Evolutionary conservation across 2,329 filamentous ascomycete genomes (phyloP).

Genomic region (Thelonectria olida): DNA sequence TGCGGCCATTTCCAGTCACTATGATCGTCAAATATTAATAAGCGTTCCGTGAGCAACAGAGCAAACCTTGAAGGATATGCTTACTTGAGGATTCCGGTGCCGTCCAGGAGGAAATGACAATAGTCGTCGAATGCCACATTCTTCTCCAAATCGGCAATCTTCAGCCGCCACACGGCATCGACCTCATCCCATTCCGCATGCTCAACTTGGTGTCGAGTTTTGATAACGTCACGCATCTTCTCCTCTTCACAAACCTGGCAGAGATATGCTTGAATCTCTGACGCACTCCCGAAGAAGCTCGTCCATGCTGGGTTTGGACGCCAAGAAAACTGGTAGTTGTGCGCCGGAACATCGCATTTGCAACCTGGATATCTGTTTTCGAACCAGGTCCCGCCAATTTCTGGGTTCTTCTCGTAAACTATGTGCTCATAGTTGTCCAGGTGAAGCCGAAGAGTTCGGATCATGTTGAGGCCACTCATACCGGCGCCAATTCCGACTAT

Average conservation of each 20-base stretch:
- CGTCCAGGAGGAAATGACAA: conserved; percentile 14
- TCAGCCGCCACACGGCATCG: conserved; percentile 2
- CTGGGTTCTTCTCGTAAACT: neutral
- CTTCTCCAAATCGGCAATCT: neutral
- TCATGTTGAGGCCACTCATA: neutral
- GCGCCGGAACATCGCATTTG: conserved; percentile 18
- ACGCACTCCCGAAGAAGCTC: no score
- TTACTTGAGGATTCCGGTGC: conserved; percentile 17
- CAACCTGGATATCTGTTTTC: conserved; percentile 18
- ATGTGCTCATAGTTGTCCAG: neutral
- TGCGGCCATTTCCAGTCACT: conserved; percentile 25
- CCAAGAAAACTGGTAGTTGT: conserved; percentile 25
- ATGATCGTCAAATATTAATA: neutral
- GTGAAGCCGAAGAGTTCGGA: neutral
- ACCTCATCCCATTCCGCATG: conserved; percentile 9
- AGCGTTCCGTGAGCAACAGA: neutral
- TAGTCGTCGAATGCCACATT: neutral
- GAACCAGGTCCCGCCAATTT: neutral
- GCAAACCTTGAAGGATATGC: no score
- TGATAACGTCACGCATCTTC: conserved; percentile 8
- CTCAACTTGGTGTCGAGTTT: neutral
- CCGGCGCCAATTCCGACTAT: conserved; percentile 1
- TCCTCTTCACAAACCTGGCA: no score
- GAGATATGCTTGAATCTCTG: no score
- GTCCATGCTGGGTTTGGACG: conserved; percentile 18